Evolutionary conservation across 2,329 filamentous ascomycete genomes (phyloP).

Genomic region (Epichloe aotearoae): DNA sequence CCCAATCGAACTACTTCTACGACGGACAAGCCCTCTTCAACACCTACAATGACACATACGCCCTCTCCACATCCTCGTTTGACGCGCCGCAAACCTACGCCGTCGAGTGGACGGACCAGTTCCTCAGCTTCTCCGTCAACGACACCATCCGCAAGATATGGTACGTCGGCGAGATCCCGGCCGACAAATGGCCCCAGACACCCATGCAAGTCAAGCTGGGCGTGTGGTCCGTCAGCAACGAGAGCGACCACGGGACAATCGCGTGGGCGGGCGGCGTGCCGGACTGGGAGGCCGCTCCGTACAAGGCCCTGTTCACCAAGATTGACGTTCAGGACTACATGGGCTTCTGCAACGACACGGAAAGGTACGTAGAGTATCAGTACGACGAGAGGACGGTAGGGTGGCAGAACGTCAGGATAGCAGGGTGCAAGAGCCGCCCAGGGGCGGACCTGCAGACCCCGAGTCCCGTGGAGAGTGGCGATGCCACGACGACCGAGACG

Average conservation of each 20-base stretch:
- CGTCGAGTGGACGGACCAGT: slow-evolving; percentile 50
- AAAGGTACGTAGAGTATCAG: slow-evolving; percentile 14
- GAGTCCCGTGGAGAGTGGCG: slow-evolving; percentile 4
- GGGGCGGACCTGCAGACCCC: slow-evolving; percentile 4
- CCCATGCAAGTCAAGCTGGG: slow-evolving; percentile 55
- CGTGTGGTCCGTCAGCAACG: slow-evolving; percentile 38
- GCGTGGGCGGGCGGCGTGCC: slow-evolving; percentile 51
- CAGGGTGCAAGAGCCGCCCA: slow-evolving; percentile 14
- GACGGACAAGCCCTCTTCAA: slow-evolving; percentile 46
- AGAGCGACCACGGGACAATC: slow-evolving; percentile 43
- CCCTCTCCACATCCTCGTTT: slow-evolving; percentile 26
- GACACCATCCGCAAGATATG: slow-evolving; percentile 21
- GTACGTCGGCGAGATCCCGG: slow-evolving; percentile 31
- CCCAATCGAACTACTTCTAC: slow-evolving; percentile 71
- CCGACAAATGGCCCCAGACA: slow-evolving; percentile 49
- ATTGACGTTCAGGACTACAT: slow-evolving; percentile 18
- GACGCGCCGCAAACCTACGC: slow-evolving; percentile 48
- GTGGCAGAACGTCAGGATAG: slow-evolving; percentile 18
- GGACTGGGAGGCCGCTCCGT: slow-evolving; percentile 17
- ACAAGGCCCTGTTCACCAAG: slow-evolving; percentile 13
- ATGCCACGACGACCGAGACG: slow-evolving; percentile 1
- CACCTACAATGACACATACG: slow-evolving; percentile 35
- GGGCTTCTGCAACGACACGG: slow-evolving; percentile 14
- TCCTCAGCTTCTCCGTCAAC: slow-evolving; percentile 47
- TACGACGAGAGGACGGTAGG: slow-evolving; percentile 14